Conservation (phyloP, 78 protist species). For the Dictyostelium brefeldianum region DNA sequence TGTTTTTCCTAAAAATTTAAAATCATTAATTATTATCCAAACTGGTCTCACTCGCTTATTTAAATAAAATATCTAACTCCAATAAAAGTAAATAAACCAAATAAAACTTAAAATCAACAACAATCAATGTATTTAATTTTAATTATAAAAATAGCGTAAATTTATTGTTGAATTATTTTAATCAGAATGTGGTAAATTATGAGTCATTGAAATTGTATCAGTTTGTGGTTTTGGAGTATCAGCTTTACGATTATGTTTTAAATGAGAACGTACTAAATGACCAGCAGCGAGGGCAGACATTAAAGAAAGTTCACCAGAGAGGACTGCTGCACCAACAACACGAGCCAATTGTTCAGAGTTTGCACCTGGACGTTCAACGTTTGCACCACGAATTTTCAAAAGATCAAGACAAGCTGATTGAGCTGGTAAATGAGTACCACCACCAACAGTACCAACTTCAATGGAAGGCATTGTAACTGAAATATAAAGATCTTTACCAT, state of each 20-base stretch:
- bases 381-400: constrained; percentile 90
- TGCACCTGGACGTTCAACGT: constrained; percentile 61
- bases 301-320: constrained; percentile 97
- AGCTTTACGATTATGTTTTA: constrained; percentile 92
- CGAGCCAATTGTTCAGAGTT: constrained; percentile 91
- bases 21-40: too few species aligned
- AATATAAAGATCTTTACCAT: constrained; percentile 78
- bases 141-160: too few species aligned
- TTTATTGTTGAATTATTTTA: too few species aligned
- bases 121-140: neutral
- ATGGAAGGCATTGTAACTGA: constrained; percentile 96
- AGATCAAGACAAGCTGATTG: constrained; percentile 92
- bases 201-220: constrained; percentile 58
- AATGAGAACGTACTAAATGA: constrained; percentile 88
- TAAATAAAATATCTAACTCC: too few species aligned
- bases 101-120: too few species aligned
- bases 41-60: too few species aligned
- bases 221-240: constrained; percentile 54
- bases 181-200: constrained; percentile 77
- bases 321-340: constrained; percentile 89
- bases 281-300: constrained; percentile 94
- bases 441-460: constrained; percentile 99
- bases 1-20: too few species aligned
- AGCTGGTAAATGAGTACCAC: constrained; percentile 96
- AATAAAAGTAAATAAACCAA: too few species aligned